Conservation (phyloP, 1,284 basidiomycete species). For the Ganoderma lingzhi region DNA sequence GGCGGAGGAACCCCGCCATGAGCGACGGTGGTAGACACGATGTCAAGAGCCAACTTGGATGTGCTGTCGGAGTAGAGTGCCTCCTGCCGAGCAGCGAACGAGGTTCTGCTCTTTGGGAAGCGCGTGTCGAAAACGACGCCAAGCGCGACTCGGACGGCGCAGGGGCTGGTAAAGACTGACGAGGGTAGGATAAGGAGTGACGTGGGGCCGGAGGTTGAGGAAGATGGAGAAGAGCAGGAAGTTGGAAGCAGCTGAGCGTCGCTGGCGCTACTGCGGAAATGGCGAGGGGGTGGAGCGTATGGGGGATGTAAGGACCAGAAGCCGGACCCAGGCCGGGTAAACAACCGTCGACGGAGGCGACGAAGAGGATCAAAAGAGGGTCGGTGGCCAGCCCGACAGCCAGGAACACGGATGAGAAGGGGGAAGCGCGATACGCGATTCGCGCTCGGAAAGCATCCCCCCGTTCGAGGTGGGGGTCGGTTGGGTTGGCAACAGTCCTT, state of each 20-base stretch:
- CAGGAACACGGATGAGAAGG: slow-evolving; percentile 2
- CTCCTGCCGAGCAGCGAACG: slow-evolving; percentile 18
- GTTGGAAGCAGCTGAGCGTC: background rate
- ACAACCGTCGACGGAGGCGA: background rate
- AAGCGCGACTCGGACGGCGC: slow-evolving; percentile 7
- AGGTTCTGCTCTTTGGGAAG: slow-evolving; percentile 17
- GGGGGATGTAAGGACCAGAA: background rate
- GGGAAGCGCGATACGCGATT: slow-evolving; percentile 4
- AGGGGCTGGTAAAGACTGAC: slow-evolving; percentile 27
- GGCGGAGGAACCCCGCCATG: slow-evolving; percentile 32
- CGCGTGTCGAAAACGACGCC: slow-evolving; percentile 2
- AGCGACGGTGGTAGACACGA: slow-evolving; percentile 21
- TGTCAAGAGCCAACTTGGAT: slow-evolving; percentile 15
- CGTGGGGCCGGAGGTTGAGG: slow-evolving; percentile 7
- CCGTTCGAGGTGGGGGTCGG: slow-evolving; percentile 2
- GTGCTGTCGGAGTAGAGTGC: background rate
- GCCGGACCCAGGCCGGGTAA: slow-evolving; percentile 24
- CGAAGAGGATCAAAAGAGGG: slow-evolving; percentile 8
- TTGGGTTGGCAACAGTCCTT: slow-evolving; percentile 7
- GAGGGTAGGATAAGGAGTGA: slow-evolving; percentile 27
- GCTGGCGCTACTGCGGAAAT: slow-evolving; percentile 6
- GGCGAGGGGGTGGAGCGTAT: slow-evolving; percentile 2
- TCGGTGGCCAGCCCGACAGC: slow-evolving; percentile 11
- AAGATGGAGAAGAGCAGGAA: slow-evolving; percentile 8
- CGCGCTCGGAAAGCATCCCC: background rate